Percentiles rank a stretch among this genome's conserved stretches.
Evolutionary conservation across 2,329 filamentous ascomycete genomes (phyloP).

Genomic region (Penicillium decumbens): DNA sequence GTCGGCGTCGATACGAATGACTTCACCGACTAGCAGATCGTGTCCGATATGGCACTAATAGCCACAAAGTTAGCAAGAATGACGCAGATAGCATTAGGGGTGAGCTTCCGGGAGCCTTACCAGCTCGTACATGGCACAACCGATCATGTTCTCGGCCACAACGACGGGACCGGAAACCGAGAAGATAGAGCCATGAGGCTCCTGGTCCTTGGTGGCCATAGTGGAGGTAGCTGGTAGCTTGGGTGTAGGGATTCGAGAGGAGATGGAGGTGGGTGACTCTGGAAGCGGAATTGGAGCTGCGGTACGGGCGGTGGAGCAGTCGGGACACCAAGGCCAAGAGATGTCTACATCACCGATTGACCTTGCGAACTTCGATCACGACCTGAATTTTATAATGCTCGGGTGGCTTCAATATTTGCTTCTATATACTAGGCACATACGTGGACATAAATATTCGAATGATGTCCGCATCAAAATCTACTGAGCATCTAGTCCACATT

Average conservation of each 20-base stretch:
- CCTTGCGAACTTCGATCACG: too few species aligned
- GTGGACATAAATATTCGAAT: too few species aligned
- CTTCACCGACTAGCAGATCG: slow-evolving; percentile 88
- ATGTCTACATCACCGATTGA: too few species aligned
- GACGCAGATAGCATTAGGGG: slow-evolving; percentile 1
- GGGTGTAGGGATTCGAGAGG: slow-evolving; percentile 30
- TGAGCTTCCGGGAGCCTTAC: slow-evolving; percentile 49
- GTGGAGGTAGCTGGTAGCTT: slow-evolving; percentile 28
- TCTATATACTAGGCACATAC: too few species aligned
- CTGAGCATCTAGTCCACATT: too few species aligned
- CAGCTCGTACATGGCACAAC: slow-evolving; percentile 99
- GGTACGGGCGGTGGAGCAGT: slow-evolving; percentile 31
- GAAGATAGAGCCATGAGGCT: slow-evolving; percentile 62
- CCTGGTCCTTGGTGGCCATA: slow-evolving; percentile 47
- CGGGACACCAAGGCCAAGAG: not conserved
- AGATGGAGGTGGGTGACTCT: slow-evolving; percentile 42
- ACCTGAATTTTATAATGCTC: too few species aligned
- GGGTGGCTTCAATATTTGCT: too few species aligned
- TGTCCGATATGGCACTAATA: slow-evolving; percentile 81
- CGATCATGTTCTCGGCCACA: slow-evolving; percentile 95
- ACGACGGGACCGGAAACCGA: slow-evolving; percentile 83
- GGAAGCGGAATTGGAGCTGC: slow-evolving; percentile 41
- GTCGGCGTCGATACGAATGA: slow-evolving; percentile 94
- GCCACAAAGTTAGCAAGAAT: slow-evolving; percentile 3
- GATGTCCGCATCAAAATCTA: too few species aligned